Evolutionary conservation across 2,329 filamentous ascomycete genomes (phyloP).

Genomic region (Cladosporium sp.): DNA sequence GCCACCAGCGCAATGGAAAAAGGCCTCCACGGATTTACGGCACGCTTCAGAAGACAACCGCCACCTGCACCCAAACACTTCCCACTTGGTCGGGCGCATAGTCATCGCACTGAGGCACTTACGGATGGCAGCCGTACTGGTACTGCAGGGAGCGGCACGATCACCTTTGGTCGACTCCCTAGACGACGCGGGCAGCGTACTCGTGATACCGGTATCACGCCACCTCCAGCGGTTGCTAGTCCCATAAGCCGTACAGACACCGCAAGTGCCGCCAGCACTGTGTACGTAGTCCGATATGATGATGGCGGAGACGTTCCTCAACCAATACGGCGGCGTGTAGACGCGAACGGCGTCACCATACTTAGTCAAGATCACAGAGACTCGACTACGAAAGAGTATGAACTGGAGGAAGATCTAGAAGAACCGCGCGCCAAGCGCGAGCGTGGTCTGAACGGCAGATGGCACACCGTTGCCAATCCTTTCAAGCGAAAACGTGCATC

Average conservation of each 20-base stretch:
- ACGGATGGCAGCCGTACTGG: slow-evolving; percentile 21
- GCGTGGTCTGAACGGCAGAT: slow-evolving; percentile 38
- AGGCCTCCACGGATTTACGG: slow-evolving; percentile 28
- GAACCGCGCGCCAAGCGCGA: slow-evolving; percentile 28
- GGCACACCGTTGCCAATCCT: slow-evolving; percentile 56
- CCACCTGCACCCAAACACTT: slow-evolving; percentile 32
- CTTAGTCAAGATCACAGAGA: slow-evolving; percentile 8
- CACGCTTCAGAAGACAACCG: slow-evolving; percentile 29
- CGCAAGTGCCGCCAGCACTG: slow-evolving; percentile 62
- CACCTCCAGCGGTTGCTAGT: slow-evolving; percentile 51
- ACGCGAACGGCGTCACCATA: slow-evolving; percentile 6
- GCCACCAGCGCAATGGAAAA: slow-evolving; percentile 30
- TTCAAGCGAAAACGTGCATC: slow-evolving; percentile 60
- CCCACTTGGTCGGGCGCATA: slow-evolving; percentile 36
- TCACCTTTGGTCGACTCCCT: slow-evolving; percentile 26
- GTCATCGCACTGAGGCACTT: slow-evolving; percentile 20
- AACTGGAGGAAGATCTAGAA: slow-evolving; percentile 27
- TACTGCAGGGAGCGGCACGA: slow-evolving; percentile 20
- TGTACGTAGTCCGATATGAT: slow-evolving; percentile 61
- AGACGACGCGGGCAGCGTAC: slow-evolving; percentile 17
- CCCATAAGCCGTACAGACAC: slow-evolving; percentile 63
- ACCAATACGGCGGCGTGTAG: slow-evolving; percentile 32
- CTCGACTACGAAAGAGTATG: slow-evolving; percentile 20
- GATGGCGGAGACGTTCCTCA: slow-evolving; percentile 53
- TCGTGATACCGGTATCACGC: slow-evolving; percentile 17